These are phyloP conservation scores for Prillingera fragicola DNA, from an alignment of 1,284 basidiomycete genomes.

Conservation along the genomic window DNA sequence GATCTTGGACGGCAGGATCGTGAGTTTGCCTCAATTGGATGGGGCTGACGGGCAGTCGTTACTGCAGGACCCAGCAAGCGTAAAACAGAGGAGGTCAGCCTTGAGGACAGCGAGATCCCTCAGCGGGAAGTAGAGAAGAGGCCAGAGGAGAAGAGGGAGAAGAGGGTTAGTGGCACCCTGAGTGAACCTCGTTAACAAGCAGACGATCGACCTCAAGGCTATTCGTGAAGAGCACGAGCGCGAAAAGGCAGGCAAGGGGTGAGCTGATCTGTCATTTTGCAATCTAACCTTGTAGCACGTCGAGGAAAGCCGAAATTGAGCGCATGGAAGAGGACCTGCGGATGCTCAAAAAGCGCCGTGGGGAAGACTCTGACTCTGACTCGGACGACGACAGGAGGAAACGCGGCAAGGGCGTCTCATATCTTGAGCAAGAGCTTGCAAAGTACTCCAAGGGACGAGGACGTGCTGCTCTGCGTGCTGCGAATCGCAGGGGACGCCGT, in stretches of 20 bases:
- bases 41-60: too few relatives aligned
- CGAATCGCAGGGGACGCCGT: conserved; percentile 45
- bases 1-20: conserved; percentile 71
- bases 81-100: too few relatives aligned
- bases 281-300: conserved; percentile 50
- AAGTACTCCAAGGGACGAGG: conserved; percentile 67
- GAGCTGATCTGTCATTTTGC: conserved; percentile 28
- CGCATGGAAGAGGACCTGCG: conserved; percentile 83
- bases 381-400: conserved; percentile 31
- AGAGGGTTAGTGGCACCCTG: conserved; percentile 15
- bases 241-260: conserved; percentile 60
- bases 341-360: conserved; percentile 53
- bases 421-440: conserved; percentile 69
- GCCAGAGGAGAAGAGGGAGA: conserved; percentile 44
- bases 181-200: background rate
- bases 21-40: conserved; percentile 53
- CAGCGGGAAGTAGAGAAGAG: too few relatives aligned
- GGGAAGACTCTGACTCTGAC: conserved; percentile 39
- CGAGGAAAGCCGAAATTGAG: conserved; percentile 71
- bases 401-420: conserved; percentile 56
- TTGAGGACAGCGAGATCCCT: too few relatives aligned
- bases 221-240: conserved; percentile 68
- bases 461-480: conserved; percentile 54
- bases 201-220: conserved; percentile 56
- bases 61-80: too few relatives aligned